Conservation (phyloP, 495 filamentous ascomycete species). For the Recurvomyces mirabilis region DNA sequence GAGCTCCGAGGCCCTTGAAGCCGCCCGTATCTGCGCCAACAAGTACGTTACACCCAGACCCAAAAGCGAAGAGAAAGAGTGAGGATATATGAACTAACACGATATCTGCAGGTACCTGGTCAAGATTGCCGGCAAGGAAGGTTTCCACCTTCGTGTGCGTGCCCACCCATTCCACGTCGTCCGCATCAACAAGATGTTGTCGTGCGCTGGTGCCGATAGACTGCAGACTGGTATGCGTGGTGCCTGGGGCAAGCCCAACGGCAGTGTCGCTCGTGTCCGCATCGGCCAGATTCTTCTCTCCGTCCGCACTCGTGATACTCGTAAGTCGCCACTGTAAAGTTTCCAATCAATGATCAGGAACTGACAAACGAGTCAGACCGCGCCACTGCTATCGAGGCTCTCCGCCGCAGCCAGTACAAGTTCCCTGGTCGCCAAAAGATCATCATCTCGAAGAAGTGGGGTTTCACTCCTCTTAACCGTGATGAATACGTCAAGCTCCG, state of each 20-base stretch:
- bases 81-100: not conserved
- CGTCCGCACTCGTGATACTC: conserved; percentile 86
- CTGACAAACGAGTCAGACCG: conserved; percentile 49
- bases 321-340: conserved; percentile 36
- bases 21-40: conserved; percentile 98
- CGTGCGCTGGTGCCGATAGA: conserved; percentile 98
- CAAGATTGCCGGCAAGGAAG: conserved; percentile 95
- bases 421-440: conserved; percentile 99
- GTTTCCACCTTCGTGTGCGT: conserved; percentile 96
- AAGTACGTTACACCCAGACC: conserved; percentile 46
- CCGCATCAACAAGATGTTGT: conserved; percentile 99
- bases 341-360: too few species aligned
- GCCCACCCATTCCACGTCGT: conserved; percentile 99
- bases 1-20: conserved; percentile 96
- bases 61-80: not conserved
- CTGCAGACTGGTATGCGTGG: conserved; percentile 99
- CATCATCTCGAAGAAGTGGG: conserved; percentile 99
- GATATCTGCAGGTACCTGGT: conserved; percentile 63
- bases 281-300: conserved; percentile 97
- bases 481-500: conserved; percentile 93
- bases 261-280: conserved; percentile 94
- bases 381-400: conserved; percentile 88
- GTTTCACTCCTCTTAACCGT: conserved; percentile 93
- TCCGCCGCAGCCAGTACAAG: conserved; percentile 99
- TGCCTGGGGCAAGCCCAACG: conserved; percentile 98